Percentiles rank a stretch among this genome's conserved stretches.
phyloP scores from a whole-genome alignment of 306 rosid genomes.

The Quercus berberidifolia region DNA sequence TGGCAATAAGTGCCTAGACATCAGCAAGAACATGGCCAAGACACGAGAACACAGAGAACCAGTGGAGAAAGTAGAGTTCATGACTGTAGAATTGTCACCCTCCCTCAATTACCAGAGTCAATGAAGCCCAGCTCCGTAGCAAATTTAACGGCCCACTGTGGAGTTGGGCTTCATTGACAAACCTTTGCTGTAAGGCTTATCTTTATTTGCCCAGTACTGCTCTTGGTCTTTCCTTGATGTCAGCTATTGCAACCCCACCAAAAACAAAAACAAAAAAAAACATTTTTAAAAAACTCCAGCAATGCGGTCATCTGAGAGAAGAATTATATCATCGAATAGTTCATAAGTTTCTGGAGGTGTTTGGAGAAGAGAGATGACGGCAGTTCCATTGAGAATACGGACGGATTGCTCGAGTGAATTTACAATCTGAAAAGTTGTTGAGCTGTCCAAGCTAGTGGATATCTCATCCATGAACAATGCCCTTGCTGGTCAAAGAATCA shows the following conservation, averaged over 20 bases:
- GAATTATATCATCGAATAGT: conserved; percentile 75
- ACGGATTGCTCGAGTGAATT: conserved; percentile 68
- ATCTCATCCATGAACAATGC: conserved; percentile 96
- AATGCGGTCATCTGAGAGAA: conserved; percentile 77
- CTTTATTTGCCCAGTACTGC: conserved; percentile 68
- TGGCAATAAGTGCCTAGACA: too few species aligned
- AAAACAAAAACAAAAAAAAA: neutral
- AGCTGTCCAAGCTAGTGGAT: conserved; percentile 90
- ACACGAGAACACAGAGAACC: too few species aligned
- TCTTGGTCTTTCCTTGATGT: conserved; percentile 90
- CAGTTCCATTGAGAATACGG: conserved; percentile 82
- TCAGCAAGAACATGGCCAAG: too few species aligned
- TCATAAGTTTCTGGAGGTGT: conserved; percentile 91
- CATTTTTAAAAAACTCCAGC: conserved; percentile 59
- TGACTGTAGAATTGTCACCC: too few species aligned
- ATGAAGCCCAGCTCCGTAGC: too few species aligned
- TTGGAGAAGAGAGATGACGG: conserved; percentile 79
- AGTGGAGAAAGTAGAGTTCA: too few species aligned
- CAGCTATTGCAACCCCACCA: conserved; percentile 39
- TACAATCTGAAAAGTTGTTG: conserved; percentile 83
- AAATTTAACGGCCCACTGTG: too few species aligned
- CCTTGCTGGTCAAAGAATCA: conserved; percentile 48
- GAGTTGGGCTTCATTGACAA: conserved; percentile 27
- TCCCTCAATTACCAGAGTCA: too few species aligned
- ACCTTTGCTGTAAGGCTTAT: conserved; percentile 48